Evolutionary conservation across 2,329 filamentous ascomycete genomes (phyloP).

Genomic region (Pseudonectria foliicola): DNA sequence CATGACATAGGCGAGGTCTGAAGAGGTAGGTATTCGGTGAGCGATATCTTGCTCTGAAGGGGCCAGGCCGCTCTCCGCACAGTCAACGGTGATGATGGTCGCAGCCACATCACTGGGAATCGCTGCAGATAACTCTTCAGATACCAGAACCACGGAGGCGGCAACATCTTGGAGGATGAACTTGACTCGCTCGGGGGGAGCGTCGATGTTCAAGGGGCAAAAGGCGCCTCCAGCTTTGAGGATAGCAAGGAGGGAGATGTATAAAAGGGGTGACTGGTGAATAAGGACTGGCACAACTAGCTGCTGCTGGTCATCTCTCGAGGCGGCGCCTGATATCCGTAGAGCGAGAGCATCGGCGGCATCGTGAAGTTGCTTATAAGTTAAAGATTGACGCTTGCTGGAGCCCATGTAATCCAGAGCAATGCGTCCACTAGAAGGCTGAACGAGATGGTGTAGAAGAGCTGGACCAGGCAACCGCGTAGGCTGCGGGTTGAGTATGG

Average conservation of each 20-base stretch:
- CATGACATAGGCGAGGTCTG: conserved; percentile 74
- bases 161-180: conserved; percentile 77
- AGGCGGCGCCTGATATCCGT: conserved; percentile 30
- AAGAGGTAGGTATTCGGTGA: conserved; percentile 17
- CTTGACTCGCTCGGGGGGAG: conserved; percentile 65
- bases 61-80: conserved; percentile 9
- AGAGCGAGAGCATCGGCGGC: conserved; percentile 49
- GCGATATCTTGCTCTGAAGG: conserved; percentile 1
- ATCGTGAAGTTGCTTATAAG: conserved; percentile 57
- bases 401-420: conserved; percentile 28
- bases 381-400: conserved; percentile 34
- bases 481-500: conserved; percentile 40
- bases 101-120: conserved; percentile 29
- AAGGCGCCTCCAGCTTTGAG: conserved; percentile 79
- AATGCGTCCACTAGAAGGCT: conserved; percentile 17
- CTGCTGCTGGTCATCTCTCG: conserved; percentile 16
- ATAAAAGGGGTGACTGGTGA: conserved; percentile 69
- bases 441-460: conserved; percentile 54
- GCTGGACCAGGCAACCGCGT: conserved; percentile 34
- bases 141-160: conserved; percentile 62
- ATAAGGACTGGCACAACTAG: conserved; percentile 68
- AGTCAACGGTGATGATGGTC: conserved; percentile 31
- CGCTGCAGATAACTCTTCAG: conserved; percentile 35
- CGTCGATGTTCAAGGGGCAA: conserved; percentile 74
- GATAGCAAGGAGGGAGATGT: conserved; percentile 69